These are phyloP conservation scores for Aspergillus aculeatinus DNA, from an alignment of 2,329 filamentous ascomycete species.

Conservation along the genomic window DNA sequence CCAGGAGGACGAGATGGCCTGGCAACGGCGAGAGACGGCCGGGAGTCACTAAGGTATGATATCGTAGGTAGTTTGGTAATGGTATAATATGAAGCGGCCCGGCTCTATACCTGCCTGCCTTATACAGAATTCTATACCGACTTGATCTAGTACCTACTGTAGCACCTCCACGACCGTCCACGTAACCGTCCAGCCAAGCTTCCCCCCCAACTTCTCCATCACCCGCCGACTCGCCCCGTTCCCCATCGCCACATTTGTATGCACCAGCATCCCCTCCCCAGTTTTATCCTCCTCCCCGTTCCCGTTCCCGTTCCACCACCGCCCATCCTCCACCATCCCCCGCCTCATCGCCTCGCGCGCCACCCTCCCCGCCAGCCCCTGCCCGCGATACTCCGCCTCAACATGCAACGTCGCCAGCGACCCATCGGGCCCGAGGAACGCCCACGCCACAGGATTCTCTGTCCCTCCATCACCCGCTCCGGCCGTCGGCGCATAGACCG, in stretches of 20 bases:
- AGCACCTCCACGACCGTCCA: constrained; percentile 41
- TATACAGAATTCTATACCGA: too few species aligned
- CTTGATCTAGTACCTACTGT: too few species aligned
- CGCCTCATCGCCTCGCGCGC: constrained; percentile 34
- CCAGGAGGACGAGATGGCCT: too few species aligned
- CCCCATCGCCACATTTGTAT: constrained; percentile 38
- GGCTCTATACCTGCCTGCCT: constrained; percentile 5
- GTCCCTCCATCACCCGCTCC: neutral
- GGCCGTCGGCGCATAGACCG: constrained; percentile 30
- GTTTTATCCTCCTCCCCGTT: too few species aligned
- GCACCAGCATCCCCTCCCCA: constrained; percentile 27
- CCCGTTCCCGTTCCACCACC: constrained; percentile 1
- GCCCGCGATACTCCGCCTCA: constrained; percentile 42
- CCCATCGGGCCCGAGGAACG: constrained; percentile 40
- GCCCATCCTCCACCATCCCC: constrained; percentile 22
- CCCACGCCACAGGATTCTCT: constrained; percentile 40
- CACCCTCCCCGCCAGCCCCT: constrained; percentile 35
- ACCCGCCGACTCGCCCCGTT: constrained; percentile 42
- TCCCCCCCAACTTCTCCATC: constrained; percentile 47
- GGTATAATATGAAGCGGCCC: neutral
- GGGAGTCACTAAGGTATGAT: too few species aligned
- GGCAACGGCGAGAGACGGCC: too few species aligned
- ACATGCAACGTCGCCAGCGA: constrained; percentile 42
- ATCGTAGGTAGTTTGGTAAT: too few species aligned
- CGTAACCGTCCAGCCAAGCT: constrained; percentile 33